Conservation (phyloP, 202 grass and related monocot species). For the Setaria viridis region DNA sequence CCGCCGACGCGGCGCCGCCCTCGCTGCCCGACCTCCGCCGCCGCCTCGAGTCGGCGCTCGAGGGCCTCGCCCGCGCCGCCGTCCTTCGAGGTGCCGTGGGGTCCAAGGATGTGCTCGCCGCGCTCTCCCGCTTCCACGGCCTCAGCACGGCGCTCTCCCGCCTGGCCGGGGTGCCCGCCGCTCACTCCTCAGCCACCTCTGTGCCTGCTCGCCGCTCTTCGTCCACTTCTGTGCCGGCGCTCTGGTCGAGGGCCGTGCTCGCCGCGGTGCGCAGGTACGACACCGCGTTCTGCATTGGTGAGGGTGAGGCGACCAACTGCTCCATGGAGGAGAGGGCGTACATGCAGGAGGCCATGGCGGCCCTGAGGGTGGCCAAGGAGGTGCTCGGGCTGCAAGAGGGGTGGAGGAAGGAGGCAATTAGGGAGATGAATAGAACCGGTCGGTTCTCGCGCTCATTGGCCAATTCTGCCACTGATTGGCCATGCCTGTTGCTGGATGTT, state of each 20-base stretch:
- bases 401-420: constrained; percentile 73
- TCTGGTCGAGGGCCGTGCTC: constrained; percentile 86
- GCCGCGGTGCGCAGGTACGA: constrained; percentile 29
- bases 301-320: constrained; percentile 61
- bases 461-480: constrained; percentile 86
- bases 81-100: constrained; percentile 67
- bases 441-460: constrained; percentile 70
- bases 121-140: constrained; percentile 71
- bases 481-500: constrained; percentile 85
- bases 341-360: constrained; percentile 68
- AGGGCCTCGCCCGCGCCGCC: constrained; percentile 66
- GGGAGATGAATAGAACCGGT: constrained; percentile 68
- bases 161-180: constrained; percentile 36
- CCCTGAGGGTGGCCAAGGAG: constrained; percentile 81
- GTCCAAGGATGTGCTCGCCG: constrained; percentile 73
- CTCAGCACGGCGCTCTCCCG: constrained; percentile 66
- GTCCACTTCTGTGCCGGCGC: constrained; percentile 43
- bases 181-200: constrained; percentile 14
- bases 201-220: constrained; percentile 40
- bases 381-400: constrained; percentile 74
- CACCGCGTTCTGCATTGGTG: constrained; percentile 35
- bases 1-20: not conserved
- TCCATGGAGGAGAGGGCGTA: constrained; percentile 85
- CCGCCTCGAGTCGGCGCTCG: constrained; percentile 75
- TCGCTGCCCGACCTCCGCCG: constrained; percentile 60